Conservation (phyloP, 345 rosid genomes). For the Mallotus nudiflorus region DNA sequence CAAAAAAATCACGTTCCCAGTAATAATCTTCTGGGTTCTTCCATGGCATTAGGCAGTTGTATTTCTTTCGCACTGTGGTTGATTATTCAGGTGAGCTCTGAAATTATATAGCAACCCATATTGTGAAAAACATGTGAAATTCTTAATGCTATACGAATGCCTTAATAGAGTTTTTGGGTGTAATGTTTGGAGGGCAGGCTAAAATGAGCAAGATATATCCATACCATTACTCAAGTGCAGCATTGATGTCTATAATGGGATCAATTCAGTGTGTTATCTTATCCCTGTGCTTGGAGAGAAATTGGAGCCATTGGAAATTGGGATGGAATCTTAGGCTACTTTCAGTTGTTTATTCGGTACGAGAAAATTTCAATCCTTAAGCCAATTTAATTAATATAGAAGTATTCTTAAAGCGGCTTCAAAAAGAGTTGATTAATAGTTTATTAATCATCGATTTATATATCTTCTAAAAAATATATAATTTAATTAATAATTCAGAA, state of each 20-base stretch:
- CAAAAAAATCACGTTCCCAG: background rate
- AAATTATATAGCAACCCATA: too few relatives aligned
- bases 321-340: slow-evolving; percentile 32
- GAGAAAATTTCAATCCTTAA: background rate
- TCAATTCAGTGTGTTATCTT: slow-evolving; percentile 12
- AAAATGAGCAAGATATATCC: slow-evolving; percentile 28
- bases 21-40: background rate
- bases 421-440: too few relatives aligned
- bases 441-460: too few relatives aligned
- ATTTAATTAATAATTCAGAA: too few relatives aligned
- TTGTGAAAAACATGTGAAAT: too few relatives aligned
- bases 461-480: too few relatives aligned
- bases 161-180: background rate
- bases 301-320: slow-evolving; percentile 25
- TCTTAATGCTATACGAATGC: too few relatives aligned
- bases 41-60: slow-evolving; percentile 8
- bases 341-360: slow-evolving; percentile 23
- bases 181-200: slow-evolving; percentile 6
- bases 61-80: slow-evolving; percentile 21
- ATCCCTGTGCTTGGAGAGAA: slow-evolving; percentile 21
- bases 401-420: too few relatives aligned
- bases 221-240: slow-evolving; percentile 22
- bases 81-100: slow-evolving; percentile 16
- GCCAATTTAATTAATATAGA: too few relatives aligned
- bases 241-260: slow-evolving; percentile 20